Evolutionary conservation across 352 stramenopile species (phyloP).

Genomic region (Aphanomyces cochlioides): DNA sequence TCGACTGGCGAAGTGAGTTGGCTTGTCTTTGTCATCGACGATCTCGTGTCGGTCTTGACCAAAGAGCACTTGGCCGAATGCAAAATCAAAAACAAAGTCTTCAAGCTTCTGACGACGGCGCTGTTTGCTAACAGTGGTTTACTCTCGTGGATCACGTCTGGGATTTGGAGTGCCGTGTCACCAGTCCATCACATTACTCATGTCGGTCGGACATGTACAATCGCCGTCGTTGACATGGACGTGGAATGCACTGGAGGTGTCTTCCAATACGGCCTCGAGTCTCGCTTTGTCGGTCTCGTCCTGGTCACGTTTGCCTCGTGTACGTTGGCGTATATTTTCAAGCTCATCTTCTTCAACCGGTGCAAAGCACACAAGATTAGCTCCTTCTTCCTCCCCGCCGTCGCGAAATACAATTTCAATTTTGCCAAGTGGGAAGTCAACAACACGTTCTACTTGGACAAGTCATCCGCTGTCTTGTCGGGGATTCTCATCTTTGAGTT

Average conservation of each 20-base stretch:
- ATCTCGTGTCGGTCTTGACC: constrained; percentile 4
- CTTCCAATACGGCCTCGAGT: background rate
- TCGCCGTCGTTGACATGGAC: background rate
- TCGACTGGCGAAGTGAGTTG: constrained; percentile 7
- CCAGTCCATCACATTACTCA: background rate
- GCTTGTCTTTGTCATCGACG: constrained; percentile 8
- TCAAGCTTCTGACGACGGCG: background rate
- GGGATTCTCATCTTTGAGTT: constrained; percentile 15
- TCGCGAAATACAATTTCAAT: constrained; percentile 24
- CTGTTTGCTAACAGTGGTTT: background rate
- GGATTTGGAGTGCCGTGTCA: background rate
- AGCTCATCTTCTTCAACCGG: background rate
- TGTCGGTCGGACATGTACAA: background rate
- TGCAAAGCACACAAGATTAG: background rate
- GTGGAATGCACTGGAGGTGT: constrained; percentile 14
- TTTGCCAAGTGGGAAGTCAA: constrained; percentile 10
- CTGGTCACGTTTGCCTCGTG: background rate
- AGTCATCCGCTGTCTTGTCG: constrained; percentile 15
- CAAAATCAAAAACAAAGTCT: constrained; percentile 15
- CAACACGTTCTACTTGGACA: constrained; percentile 18
- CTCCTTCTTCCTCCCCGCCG: constrained; percentile 18
- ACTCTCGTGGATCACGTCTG: background rate
- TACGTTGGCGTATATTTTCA: background rate
- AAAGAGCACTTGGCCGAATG: constrained; percentile 12
- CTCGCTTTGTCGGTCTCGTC: constrained; percentile 5